These are phyloP conservation scores for Chrysosporium keratinophilum DNA, from an alignment of 2,329 filamentous ascomycete species.

Conservation along the genomic window DNA sequence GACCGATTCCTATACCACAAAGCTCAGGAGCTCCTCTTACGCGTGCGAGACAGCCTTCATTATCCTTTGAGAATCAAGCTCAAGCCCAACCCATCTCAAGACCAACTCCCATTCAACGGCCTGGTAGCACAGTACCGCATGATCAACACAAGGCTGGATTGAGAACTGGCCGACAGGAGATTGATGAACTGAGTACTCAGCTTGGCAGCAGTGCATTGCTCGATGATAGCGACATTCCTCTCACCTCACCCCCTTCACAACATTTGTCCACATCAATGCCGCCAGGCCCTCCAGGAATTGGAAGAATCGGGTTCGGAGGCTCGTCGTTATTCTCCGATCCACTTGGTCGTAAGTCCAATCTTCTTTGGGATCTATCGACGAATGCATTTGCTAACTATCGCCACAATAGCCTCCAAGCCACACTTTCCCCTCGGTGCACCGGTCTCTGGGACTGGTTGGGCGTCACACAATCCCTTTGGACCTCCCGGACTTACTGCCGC, in stretches of 20 bases:
- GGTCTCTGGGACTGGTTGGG: constrained; percentile 28
- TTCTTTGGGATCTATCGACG: background rate
- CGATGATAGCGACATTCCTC: constrained; percentile 60
- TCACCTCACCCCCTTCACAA: constrained; percentile 40
- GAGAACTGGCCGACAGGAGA: constrained; percentile 41
- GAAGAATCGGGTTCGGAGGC: constrained; percentile 35
- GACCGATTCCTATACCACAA: constrained; percentile 25
- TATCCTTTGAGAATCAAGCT: constrained; percentile 48
- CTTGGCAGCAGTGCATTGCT: constrained; percentile 85
- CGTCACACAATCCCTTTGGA: constrained; percentile 30
- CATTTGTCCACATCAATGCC: constrained; percentile 29
- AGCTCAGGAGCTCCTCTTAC: constrained; percentile 36
- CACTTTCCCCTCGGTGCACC: constrained; percentile 26
- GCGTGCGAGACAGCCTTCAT: constrained; percentile 68
- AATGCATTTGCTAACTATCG: background rate
- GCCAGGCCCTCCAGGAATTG: constrained; percentile 40
- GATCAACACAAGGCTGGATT: constrained; percentile 37
- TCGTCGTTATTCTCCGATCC: constrained; percentile 36
- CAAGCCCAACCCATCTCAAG: constrained; percentile 65
- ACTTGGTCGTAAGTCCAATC: constrained; percentile 29
- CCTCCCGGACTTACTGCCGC: constrained; percentile 28
- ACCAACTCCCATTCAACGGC: constrained; percentile 78
- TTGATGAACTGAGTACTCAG: constrained; percentile 66
- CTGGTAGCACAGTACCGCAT: constrained; percentile 57
- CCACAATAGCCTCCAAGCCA: constrained; percentile 24